Percentiles rank a stretch among this genome's conserved stretches.
These are phyloP conservation scores for Cordyceps militaris DNA, from an alignment of 2,329 filamentous ascomycete species.

Conservation along the genomic window DNA sequence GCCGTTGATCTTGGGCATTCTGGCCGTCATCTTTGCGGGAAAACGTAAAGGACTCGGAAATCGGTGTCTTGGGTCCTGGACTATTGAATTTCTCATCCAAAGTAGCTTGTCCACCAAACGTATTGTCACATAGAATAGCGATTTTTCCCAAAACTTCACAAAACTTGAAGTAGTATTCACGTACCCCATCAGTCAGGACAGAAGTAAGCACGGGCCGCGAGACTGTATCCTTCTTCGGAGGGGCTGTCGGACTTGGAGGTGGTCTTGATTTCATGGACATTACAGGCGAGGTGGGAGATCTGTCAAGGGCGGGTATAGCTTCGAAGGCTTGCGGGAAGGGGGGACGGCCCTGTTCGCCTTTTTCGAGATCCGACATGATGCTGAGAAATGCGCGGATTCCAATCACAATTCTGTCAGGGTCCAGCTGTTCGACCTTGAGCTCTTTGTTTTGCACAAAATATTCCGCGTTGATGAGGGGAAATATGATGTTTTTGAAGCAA, in stretches of 20 bases:
- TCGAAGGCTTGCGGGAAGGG: conserved; percentile 72
- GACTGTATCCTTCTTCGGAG: conserved; percentile 52
- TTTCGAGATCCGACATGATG: conserved; percentile 89
- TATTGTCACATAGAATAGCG: conserved; percentile 91
- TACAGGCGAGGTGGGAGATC: conserved; percentile 43
- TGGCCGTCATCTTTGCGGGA: conserved; percentile 71
- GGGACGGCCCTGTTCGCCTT: conserved; percentile 66
- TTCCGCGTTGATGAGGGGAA: conserved; percentile 88
- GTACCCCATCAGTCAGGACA: conserved; percentile 65
- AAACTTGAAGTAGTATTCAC: conserved; percentile 82
- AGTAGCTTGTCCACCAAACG: conserved; percentile 92
- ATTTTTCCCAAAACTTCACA: conserved; percentile 95
- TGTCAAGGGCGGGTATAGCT: conserved; percentile 33
- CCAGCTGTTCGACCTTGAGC: conserved; percentile 81
- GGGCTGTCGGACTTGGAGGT: conserved; percentile 21
- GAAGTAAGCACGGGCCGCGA: conserved; percentile 57
- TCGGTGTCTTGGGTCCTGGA: conserved; percentile 85
- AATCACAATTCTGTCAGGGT: conserved; percentile 95
- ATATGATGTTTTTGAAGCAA: conserved; percentile 89
- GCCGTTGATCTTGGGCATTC: conserved; percentile 71
- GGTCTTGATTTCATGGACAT: conserved; percentile 31
- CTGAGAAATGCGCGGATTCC: conserved; percentile 90
- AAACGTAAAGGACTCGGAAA: conserved; percentile 91
- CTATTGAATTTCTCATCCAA: conserved; percentile 91
- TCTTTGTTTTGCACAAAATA: conserved; percentile 72